Evolutionary conservation across 192 early-diverging fungal genomes (phyloP).

Genomic region (Spinellus fusiger): DNA sequence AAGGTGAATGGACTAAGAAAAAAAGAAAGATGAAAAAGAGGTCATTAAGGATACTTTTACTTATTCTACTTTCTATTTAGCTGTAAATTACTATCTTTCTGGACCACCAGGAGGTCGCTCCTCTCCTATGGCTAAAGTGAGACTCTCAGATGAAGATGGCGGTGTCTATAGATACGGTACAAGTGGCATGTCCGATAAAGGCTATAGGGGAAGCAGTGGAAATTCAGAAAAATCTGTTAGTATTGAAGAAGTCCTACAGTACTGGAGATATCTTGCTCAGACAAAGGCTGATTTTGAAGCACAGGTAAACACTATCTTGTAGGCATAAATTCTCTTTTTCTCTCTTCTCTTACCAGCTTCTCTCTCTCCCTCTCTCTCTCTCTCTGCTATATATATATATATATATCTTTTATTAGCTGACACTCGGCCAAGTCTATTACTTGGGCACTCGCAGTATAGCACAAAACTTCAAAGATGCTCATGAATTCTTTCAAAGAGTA

Average conservation of each 20-base stretch:
- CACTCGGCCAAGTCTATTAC: slow-evolving; percentile 80
- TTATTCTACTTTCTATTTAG: slow-evolving; percentile 30
- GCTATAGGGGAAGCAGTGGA: slow-evolving; percentile 22
- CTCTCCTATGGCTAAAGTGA: slow-evolving; percentile 57
- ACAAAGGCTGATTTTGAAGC: slow-evolving; percentile 48
- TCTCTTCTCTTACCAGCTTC: background rate
- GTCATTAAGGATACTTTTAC: background rate
- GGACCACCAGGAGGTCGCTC: slow-evolving; percentile 83
- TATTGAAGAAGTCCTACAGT: slow-evolving; percentile 74
- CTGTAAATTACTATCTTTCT: slow-evolving; percentile 53
- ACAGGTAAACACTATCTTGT: slow-evolving; percentile 31
- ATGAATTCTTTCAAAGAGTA: slow-evolving; percentile 51
- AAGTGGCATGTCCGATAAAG: slow-evolving; percentile 35
- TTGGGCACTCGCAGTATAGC: slow-evolving; percentile 49
- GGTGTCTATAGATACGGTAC: slow-evolving; percentile 86
- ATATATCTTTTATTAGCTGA: slow-evolving; percentile 41
- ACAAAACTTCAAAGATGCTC: slow-evolving; percentile 57
- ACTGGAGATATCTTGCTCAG: slow-evolving; percentile 65
- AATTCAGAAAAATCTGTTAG: slow-evolving; percentile 25
- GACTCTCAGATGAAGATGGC: slow-evolving; percentile 71
- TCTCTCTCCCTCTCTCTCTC: background rate
- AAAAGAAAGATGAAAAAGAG: background rate
- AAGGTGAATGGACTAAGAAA: slow-evolving; percentile 39
- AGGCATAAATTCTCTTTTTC: background rate
- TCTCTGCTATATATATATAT: background rate